Evolutionary conservation across 768 basidiomycete species (phyloP), one percentile per base, ranked within the genome.

Genomic region (Strobilomyces dryophilus): DNA sequence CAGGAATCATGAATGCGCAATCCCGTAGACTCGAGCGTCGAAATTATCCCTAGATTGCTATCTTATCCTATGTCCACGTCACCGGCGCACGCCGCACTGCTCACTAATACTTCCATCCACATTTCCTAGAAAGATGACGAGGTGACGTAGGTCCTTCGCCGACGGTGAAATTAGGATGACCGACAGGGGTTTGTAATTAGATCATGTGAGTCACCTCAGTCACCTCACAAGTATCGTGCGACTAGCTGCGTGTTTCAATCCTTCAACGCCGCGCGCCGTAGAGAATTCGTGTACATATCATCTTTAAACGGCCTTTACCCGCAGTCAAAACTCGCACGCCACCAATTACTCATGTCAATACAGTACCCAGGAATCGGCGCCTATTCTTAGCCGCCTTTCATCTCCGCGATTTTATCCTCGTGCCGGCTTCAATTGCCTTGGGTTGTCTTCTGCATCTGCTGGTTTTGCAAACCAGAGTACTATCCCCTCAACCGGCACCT

Each of bases 61-160:
- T 58, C 60, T 58, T 27, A 35, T 48, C 48, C 21, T 44, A 40
- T 43, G 46, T 50, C 18, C 52, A 59, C 47, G 54, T 62, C 57
- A 65, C 27, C 40, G 52, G 52, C 45, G 48, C 20, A 43, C 24
- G 26, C 39, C 24, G 31, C 29, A 27, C 39, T 37, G 15, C 36
- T 18, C 31, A 49, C 57, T 4, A 26, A 46, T 46, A 21, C 44
- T 20, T 24, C 20, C 26, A 42, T 47, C 21, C 47, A 31, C 44
- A 21, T 35, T 29, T 47, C 55, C 52, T 46, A 58, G 50, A 27
- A 44, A n/a, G 21, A 62, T 65, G 48, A 51, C 40, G 12, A 50
- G 63, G 65, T 66, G 65, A 51, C 60, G 1, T 62, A 44, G 64
- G 64, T 67, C 64, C 64, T 50, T 47, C 45, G 50, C 24, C 26